Base-by-base conservation (phyloP, 148 eudicot genomes). In the Linanthus parryae region DNA sequence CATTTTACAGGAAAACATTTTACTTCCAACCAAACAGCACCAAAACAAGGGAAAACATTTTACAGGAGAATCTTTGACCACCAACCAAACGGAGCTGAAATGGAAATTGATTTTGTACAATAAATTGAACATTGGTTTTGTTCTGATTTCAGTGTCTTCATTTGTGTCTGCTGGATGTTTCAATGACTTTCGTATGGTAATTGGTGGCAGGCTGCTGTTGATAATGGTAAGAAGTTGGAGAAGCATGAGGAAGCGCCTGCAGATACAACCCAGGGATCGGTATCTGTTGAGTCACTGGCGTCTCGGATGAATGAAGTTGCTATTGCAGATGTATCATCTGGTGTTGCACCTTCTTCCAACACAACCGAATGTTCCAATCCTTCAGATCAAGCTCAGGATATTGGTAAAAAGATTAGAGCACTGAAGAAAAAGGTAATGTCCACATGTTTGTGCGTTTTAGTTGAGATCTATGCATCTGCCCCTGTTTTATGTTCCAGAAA, bases 321-420 rank as follows among this genome's bases (percentile, higher is more conserved):
- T 45, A 64, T 88, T 56, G 69, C 79, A 53, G 59, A 65, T 57
- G 66, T 43, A 24, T 17, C 75, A 3, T 46, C 54, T 27, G 44
- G 26, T 51, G 68, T 59, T 40, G 48, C 44, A 57, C 62, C 83
- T 48, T 66, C 79, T 19, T 51, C 59, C 36, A 59, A 65, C 50
- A 41, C 79, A 38, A 48, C 56, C 2, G 76, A 73, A 31, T 52
- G 52, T 59, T 59, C 66, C 33, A 63, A 41, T 57, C 42, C 80
- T 14, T 75, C 49, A 6, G 72, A 74, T 64, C 48, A 55, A 26
- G 51, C 38, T 46, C 77, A 67, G 29, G 94, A 79, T 52, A 66
- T 88, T 67, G 87, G 82, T 60, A 88, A 84, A 79, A 84, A 71
- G 56, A 81, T 88, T 27, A 74, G 96, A 47, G 90, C 96, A 27